Conservation (phyloP, 2,329 filamentous ascomycete species). For the Paecilomyces sp. region DNA sequence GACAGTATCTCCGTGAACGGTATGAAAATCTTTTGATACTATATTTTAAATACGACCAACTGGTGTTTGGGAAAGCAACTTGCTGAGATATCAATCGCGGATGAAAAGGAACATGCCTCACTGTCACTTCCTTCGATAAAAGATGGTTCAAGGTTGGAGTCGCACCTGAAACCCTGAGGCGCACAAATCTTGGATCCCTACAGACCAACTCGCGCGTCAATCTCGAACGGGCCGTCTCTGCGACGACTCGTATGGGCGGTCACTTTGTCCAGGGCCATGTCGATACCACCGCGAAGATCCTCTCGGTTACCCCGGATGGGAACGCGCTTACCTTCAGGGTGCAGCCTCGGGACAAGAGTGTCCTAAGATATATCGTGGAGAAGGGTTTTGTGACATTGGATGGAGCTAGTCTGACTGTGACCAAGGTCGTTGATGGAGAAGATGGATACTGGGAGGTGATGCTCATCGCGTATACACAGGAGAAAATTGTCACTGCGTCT, state of each 20-base stretch:
- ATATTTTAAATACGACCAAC: background rate
- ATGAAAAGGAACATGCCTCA: slow-evolving; percentile 67
- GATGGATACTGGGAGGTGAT: slow-evolving; percentile 92
- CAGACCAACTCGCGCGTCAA: slow-evolving; percentile 65
- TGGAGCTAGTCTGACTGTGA: slow-evolving; percentile 89
- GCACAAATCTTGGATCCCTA: slow-evolving; percentile 85
- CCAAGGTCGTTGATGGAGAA: slow-evolving; percentile 68
- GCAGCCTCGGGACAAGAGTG: slow-evolving; percentile 58
- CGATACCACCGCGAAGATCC: slow-evolving; percentile 75
- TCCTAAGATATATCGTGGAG: slow-evolving; percentile 84
- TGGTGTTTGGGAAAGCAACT: background rate
- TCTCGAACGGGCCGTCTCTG: slow-evolving; percentile 86
- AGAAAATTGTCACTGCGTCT: slow-evolving; percentile 72
- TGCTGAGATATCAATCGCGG: background rate
- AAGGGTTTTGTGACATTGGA: slow-evolving; percentile 95
- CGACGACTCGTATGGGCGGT: slow-evolving; percentile 90
- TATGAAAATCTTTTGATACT: slow-evolving; percentile 11
- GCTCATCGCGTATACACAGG: slow-evolving; percentile 95
- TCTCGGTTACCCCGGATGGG: slow-evolving; percentile 68
- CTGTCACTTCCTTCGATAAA: slow-evolving; percentile 65
- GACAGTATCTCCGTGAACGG: slow-evolving; percentile 96
- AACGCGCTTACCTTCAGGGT: slow-evolving; percentile 87
- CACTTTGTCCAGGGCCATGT: slow-evolving; percentile 98
- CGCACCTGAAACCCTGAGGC: slow-evolving; percentile 88
- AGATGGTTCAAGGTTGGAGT: slow-evolving; percentile 81